These are phyloP conservation scores for Cytospora mali DNA, from an alignment of 2,329 filamentous ascomycete species.

Conservation along the genomic window DNA sequence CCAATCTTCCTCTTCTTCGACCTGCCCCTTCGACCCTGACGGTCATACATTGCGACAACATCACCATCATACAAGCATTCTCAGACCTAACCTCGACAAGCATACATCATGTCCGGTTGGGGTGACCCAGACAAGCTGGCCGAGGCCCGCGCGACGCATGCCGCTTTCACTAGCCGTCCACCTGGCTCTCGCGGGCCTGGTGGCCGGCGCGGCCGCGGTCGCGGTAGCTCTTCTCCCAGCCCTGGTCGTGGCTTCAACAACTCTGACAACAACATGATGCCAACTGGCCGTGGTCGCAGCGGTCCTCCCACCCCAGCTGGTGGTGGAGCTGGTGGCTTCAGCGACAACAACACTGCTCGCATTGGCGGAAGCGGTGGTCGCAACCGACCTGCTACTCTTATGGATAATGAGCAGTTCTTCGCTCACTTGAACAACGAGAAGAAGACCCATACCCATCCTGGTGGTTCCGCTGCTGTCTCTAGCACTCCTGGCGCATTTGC, in stretches of 20 bases:
- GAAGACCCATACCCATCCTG: neutral
- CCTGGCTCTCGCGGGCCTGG: neutral
- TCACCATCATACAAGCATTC: neutral
- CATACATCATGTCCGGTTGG: slow-evolving; percentile 1
- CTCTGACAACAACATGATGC: neutral
- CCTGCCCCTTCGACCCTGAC: neutral
- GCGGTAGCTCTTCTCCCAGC: neutral
- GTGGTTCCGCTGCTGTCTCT: neutral
- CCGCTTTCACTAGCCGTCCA: neutral
- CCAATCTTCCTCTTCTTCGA: neutral
- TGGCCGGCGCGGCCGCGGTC: neutral
- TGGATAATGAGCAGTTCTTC: slow-evolving; percentile 12
- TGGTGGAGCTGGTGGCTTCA: neutral
- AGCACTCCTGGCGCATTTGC: neutral
- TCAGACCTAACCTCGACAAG: neutral
- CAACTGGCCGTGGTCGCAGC: slow-evolving; percentile 2
- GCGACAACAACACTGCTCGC: neutral
- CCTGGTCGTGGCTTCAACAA: neutral
- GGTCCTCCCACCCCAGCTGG: neutral
- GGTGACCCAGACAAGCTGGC: neutral
- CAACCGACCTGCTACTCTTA: neutral
- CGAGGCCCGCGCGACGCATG: neutral
- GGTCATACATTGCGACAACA: neutral
- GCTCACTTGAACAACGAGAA: neutral
- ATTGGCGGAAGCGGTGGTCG: neutral